phyloP scores from a whole-genome alignment of 495 filamentous ascomycete species.

The Podospora sp. region DNA sequence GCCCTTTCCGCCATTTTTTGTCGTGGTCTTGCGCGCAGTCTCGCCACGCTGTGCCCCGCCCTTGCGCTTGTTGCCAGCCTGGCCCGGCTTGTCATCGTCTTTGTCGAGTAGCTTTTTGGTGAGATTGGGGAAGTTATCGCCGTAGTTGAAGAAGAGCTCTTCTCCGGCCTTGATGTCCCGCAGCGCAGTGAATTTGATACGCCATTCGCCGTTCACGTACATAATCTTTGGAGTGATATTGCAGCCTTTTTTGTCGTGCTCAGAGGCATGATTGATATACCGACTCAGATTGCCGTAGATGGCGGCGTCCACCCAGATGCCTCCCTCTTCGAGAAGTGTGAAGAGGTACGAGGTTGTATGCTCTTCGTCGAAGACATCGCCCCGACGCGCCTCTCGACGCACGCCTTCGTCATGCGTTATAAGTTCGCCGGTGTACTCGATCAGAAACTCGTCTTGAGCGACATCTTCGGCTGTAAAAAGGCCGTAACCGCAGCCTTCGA shows the following conservation, averaged over 20 bases:
- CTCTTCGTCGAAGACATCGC: constrained; percentile 65
- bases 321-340: constrained; percentile 58
- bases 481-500: constrained; percentile 63
- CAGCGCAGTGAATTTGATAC: constrained; percentile 67
- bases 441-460: constrained; percentile 61
- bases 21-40: constrained; percentile 29
- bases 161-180: constrained; percentile 62
- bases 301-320: constrained; percentile 55
- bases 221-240: constrained; percentile 60
- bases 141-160: constrained; percentile 74
- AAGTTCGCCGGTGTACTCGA: constrained; percentile 75
- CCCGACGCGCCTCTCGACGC: constrained; percentile 54
- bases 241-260: constrained; percentile 49
- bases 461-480: constrained; percentile 66
- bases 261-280: constrained; percentile 68
- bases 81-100: constrained; percentile 40
- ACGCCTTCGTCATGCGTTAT: constrained; percentile 66
- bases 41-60: constrained; percentile 17
- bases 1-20: constrained; percentile 8
- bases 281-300: constrained; percentile 59
- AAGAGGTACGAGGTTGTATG: constrained; percentile 67
- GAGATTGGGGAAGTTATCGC: constrained; percentile 54
- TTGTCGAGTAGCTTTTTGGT: constrained; percentile 53
- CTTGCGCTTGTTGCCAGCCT: constrained; percentile 28
- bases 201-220: constrained; percentile 64